Evolutionary conservation across 345 rosid species (phyloP).

Genomic region (Camelina laxa): DNA sequence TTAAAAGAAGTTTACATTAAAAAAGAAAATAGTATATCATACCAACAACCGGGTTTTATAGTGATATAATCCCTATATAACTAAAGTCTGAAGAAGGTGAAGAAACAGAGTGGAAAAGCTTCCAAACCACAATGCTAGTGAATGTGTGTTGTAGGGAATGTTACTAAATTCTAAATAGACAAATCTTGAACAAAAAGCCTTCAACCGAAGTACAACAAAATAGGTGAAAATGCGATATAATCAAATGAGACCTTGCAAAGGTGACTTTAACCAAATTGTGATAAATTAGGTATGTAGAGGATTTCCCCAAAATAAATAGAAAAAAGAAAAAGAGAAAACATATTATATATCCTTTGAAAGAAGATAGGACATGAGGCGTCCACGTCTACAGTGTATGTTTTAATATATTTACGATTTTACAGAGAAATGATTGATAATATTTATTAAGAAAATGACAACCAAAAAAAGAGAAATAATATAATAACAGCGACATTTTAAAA

Average conservation of each 20-base stretch:
- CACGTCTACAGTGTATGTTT: constrained; percentile 1
- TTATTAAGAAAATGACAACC: constrained; percentile 4
- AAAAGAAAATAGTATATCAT: background rate
- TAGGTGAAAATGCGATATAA: background rate
- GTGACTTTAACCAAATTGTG: background rate
- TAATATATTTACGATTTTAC: background rate
- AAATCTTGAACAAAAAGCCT: background rate
- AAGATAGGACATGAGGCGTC: constrained; percentile 12
- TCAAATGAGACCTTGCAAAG: background rate
- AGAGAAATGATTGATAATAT: constrained; percentile 2
- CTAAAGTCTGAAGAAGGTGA: no score
- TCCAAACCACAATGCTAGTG: background rate
- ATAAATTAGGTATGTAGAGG: constrained; percentile 11
- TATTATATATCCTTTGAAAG: no score
- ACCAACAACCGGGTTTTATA: background rate
- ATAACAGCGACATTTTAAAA: background rate
- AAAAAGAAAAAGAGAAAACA: no score
- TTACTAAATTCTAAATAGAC: background rate
- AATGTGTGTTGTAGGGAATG: background rate
- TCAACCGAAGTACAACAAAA: background rate
- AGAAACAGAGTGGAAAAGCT: background rate
- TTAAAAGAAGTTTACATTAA: no score
- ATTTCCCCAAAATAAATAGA: background rate
- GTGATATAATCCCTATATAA: no score
- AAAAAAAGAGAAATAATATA: background rate